These are phyloP conservation scores for Panaeolus papilionaceus DNA, from an alignment of 768 basidiomycete genomes.

Conservation along the genomic window DNA sequence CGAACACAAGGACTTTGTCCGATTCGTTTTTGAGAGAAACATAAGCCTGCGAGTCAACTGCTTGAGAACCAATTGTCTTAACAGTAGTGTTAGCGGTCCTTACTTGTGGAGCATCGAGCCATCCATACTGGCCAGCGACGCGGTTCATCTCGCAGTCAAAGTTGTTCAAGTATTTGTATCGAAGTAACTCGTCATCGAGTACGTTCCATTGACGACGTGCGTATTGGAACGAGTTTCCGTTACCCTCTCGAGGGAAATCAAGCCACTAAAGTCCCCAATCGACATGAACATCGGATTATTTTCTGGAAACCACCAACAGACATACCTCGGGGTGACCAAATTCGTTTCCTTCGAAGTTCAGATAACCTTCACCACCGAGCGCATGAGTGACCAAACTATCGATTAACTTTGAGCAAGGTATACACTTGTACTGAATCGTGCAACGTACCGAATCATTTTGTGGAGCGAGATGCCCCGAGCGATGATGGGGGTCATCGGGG, in stretches of 20 bases:
- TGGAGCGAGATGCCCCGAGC: conserved; percentile 91
- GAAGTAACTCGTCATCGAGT: conserved; percentile 81
- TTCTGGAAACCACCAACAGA: conserved; percentile 9
- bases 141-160: conserved; percentile 95
- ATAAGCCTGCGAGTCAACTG: conserved; percentile 63
- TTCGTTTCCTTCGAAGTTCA: conserved; percentile 98
- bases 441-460: conserved; percentile 91
- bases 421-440: neutral
- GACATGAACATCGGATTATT: neutral
- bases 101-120: conserved; percentile 86
- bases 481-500: conserved; percentile 82
- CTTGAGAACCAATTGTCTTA: conserved; percentile 17
- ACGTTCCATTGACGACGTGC: conserved; percentile 98
- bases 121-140: conserved; percentile 78
- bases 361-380: conserved; percentile 95
- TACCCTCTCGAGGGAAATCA: conserved; percentile 97
- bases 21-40: conserved; percentile 93
- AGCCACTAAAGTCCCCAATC: conserved; percentile 74
- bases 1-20: conserved; percentile 94
- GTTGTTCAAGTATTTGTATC: conserved; percentile 94
- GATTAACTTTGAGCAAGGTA: conserved; percentile 9
- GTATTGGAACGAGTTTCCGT: conserved; percentile 95
- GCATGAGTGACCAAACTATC: conserved; percentile 86
- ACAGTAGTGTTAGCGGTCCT: conserved; percentile 25
- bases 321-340: conserved; percentile 96